A percentile compares a stretch with the other conserved stretches of the same genome.
Conservation (phyloP, 2,329 filamentous ascomycete genomes). For the Colletotrichum orbiculare region DNA sequence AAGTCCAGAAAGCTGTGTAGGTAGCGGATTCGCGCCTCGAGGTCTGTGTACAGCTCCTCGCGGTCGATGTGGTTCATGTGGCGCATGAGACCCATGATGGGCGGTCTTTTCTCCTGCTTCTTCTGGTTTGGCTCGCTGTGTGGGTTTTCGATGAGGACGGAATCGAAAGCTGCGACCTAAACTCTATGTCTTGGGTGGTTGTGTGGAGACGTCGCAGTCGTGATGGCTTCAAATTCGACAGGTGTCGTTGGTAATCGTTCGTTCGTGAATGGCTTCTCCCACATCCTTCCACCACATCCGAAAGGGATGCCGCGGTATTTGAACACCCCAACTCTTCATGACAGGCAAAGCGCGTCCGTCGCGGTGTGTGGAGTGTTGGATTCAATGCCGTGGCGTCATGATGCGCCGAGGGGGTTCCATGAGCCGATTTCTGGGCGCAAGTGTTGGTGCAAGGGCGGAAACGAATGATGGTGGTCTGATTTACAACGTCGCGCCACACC, state of each 20-base stretch:
- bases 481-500: conserved; percentile 27
- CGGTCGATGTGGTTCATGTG: conserved; percentile 72
- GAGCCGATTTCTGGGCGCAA: conserved; percentile 12
- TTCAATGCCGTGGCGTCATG: conserved; percentile 19
- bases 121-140: background rate
- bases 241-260: too few species aligned
- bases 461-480: conserved; percentile 35
- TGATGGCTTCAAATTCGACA: too few species aligned
- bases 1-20: conserved; percentile 83
- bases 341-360: background rate
- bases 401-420: conserved; percentile 20
- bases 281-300: background rate
- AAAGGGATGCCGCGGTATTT: conserved; percentile 28
- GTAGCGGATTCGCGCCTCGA: conserved; percentile 77
- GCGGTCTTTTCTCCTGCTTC: background rate
- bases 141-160: too few species aligned
- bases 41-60: conserved; percentile 76
- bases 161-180: too few species aligned
- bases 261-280: background rate
- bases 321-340: background rate
- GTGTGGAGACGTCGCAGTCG: too few species aligned
- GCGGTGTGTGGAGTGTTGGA: too few species aligned
- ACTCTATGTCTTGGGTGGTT: too few species aligned
- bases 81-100: conserved; percentile 30
- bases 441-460: conserved; percentile 8